These are phyloP conservation scores for Petasospora fabianii DNA, from an alignment of 1,139 yeast genomes.

Conservation along the genomic window DNA sequence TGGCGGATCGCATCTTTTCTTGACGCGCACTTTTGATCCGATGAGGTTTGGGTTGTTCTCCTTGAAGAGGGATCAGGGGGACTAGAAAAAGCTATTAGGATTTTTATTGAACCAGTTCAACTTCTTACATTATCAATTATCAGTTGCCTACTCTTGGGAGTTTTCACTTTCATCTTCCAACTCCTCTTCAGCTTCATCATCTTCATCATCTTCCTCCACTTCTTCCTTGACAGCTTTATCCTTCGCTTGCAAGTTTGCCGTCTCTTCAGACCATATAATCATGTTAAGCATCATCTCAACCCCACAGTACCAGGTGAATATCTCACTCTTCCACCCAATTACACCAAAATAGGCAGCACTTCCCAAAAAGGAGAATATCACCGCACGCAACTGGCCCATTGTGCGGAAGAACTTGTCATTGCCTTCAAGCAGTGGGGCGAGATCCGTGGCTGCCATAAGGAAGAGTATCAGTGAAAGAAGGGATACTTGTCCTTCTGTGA, in stretches of 20 bases:
- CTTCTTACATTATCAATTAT: too few species aligned
- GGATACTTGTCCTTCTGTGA: constrained; percentile 4
- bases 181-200: constrained; percentile 1
- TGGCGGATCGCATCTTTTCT: too few species aligned
- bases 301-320: constrained; percentile 1
- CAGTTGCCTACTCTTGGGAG: neutral
- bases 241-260: neutral
- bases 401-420: constrained; percentile 6
- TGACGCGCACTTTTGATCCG: too few species aligned
- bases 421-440: constrained; percentile 8
- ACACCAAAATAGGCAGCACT: neutral
- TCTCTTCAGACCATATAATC: constrained; percentile 3
- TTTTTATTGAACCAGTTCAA: too few species aligned
- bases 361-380: constrained; percentile 1
- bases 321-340: neutral
- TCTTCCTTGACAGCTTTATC: neutral
- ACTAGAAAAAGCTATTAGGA: too few species aligned
- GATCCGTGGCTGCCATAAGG: constrained; percentile 4
- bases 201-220: neutral
- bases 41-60: too few species aligned
- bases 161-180: constrained; percentile 1
- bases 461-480: neutral
- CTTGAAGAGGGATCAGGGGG: too few species aligned
- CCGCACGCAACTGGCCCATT: constrained; percentile 3
- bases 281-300: constrained; percentile 1